A percentile compares a stretch with the other conserved stretches of the same genome.
Evolutionary conservation across 2,329 filamentous ascomycete species (phyloP).

Genomic region (Fusarium decemcellulare): DNA sequence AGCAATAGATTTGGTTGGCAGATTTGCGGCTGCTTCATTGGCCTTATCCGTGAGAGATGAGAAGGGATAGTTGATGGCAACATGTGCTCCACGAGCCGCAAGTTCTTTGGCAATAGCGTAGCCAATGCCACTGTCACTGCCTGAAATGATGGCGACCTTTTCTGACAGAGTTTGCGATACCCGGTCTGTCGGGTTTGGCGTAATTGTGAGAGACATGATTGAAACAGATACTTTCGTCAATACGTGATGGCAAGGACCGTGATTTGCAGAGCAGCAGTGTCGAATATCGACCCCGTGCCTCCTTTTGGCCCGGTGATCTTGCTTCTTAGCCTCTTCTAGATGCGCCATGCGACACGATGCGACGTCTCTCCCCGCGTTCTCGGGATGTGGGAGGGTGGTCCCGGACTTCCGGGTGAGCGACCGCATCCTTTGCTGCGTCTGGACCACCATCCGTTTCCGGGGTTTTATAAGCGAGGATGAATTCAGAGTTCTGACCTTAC

Average conservation of each 20-base stretch:
- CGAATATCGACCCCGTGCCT: background rate
- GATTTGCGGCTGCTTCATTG: constrained; percentile 30
- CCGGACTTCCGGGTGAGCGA: background rate
- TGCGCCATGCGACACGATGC: background rate
- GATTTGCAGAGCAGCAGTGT: background rate
- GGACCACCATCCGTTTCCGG: background rate
- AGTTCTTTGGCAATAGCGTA: constrained; percentile 60
- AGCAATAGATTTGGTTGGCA: constrained; percentile 51
- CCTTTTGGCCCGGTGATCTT: background rate
- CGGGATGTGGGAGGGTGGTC: constrained; percentile 5
- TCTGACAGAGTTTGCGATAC: constrained; percentile 25
- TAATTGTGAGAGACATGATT: background rate
- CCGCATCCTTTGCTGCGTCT: background rate
- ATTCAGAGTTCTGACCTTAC: background rate
- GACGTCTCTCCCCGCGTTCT: background rate
- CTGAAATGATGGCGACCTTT: constrained; percentile 37
- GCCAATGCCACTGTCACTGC: constrained; percentile 56
- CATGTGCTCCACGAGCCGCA: constrained; percentile 59
- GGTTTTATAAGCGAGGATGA: background rate
- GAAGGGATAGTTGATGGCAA: constrained; percentile 65
- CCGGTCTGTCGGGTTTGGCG: constrained; percentile 18
- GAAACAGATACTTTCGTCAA: background rate
- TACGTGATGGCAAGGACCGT: background rate
- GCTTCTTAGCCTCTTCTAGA: background rate
- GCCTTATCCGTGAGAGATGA: constrained; percentile 49